Conservation (phyloP, 2,329 filamentous ascomycete genomes). For the Scytalidium lignicola region DNA sequence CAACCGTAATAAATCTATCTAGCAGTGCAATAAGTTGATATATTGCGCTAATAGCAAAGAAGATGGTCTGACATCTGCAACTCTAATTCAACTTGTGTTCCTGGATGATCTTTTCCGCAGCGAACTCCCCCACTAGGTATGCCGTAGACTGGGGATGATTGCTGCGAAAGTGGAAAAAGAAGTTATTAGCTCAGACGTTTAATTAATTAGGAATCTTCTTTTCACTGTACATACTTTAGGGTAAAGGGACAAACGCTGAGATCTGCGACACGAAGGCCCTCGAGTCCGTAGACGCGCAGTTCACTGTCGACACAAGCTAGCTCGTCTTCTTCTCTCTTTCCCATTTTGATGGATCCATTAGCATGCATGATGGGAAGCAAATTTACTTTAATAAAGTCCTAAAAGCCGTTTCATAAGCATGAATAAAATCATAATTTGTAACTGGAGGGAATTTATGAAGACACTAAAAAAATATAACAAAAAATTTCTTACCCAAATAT, state of each 20-base stretch:
- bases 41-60: too few relatives aligned
- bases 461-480: too few relatives aligned
- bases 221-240: constrained; percentile 19
- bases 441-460: too few relatives aligned
- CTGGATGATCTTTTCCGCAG: constrained; percentile 42
- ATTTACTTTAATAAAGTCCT: constrained; percentile 38
- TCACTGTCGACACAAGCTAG: constrained; percentile 44
- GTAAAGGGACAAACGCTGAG: constrained; percentile 47
- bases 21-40: too few relatives aligned
- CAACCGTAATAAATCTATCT: too few relatives aligned
- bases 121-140: constrained; percentile 47
- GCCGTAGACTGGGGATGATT: constrained; percentile 49
- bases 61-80: background rate
- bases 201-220: too few relatives aligned
- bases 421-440: background rate
- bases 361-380: constrained; percentile 48
- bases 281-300: constrained; percentile 42
- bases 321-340: constrained; percentile 32
- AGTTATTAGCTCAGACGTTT: background rate
- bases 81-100: constrained; percentile 32
- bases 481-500: constrained; percentile 32
- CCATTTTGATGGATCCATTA: constrained; percentile 55
- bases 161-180: constrained; percentile 10
- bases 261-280: constrained; percentile 45
- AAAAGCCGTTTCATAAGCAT: background rate